A percentile compares a stretch with the other conserved stretches of the same genome.
Conservation (phyloP, 495 filamentous ascomycete genomes). For the Neurospora tetrasperma region DNA sequence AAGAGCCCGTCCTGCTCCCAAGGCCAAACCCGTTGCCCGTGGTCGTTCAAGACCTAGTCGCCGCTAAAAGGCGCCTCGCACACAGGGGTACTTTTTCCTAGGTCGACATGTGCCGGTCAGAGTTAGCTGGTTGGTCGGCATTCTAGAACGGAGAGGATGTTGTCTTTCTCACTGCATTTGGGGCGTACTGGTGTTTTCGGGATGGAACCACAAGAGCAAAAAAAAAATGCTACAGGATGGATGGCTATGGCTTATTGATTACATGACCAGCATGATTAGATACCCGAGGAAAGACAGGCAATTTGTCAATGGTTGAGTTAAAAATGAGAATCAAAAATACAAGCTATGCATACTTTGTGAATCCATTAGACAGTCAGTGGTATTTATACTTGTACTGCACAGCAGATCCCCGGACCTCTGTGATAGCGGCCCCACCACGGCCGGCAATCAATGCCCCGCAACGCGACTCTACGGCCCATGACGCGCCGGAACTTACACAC, state of each 20-base stretch:
- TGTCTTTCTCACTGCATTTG: neutral
- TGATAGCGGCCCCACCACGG: neutral
- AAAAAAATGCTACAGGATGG: neutral
- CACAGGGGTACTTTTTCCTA: neutral
- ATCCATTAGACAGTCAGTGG: neutral
- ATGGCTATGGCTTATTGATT: neutral
- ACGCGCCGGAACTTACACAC: neutral
- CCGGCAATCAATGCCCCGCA: neutral
- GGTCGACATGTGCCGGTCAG: neutral
- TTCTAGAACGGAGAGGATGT: neutral
- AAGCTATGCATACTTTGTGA: neutral
- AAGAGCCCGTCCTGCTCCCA: constrained; percentile 12
- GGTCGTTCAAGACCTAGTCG: neutral
- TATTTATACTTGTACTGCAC: neutral
- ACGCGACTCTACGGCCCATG: neutral
- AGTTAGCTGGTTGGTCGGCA: neutral
- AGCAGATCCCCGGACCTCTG: neutral
- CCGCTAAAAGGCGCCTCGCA: neutral
- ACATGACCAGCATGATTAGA: neutral
- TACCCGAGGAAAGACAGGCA: neutral
- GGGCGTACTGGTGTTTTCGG: neutral
- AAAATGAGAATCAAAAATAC: neutral
- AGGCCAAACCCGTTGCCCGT: neutral
- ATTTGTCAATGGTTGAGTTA: neutral
- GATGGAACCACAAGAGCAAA: neutral